Conservation (phyloP, 345 rosid species). For the Arabidopsis thaliana region DNA sequence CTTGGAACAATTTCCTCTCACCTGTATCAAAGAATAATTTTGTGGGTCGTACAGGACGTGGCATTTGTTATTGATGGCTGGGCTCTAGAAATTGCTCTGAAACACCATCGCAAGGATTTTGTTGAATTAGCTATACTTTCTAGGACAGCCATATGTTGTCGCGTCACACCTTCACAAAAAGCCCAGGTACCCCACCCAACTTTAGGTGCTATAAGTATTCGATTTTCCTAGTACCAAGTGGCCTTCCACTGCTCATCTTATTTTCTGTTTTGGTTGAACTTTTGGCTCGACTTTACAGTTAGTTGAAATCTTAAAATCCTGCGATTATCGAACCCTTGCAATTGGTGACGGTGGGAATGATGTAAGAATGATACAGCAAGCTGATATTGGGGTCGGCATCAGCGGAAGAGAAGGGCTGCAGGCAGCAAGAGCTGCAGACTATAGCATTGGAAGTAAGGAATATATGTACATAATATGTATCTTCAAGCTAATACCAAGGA, state of each 20-base stretch:
- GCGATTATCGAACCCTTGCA: slow-evolving; percentile 95
- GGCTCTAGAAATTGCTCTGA: slow-evolving; percentile 96
- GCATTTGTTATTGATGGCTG: slow-evolving; percentile 98
- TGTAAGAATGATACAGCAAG: slow-evolving; percentile 99
- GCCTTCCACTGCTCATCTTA: background rate
- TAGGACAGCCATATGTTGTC: slow-evolving; percentile 98
- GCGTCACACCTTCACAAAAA: slow-evolving; percentile 97
- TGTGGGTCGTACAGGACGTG: slow-evolving; percentile 62
- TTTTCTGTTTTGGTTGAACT: background rate
- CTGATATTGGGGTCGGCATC: slow-evolving; percentile 97
- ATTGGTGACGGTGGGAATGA: slow-evolving; percentile 99
- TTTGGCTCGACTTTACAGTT: slow-evolving; percentile 59
- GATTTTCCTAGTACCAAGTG: slow-evolving; percentile 10
- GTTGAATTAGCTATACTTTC: slow-evolving; percentile 92
- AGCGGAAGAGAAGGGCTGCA: slow-evolving; percentile 99
- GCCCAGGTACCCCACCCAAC: slow-evolving; percentile 70
- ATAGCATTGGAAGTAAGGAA: slow-evolving; percentile 92
- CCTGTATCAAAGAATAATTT: slow-evolving; percentile 10
- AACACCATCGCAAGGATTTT: slow-evolving; percentile 78
- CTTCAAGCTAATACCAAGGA: too few species aligned
- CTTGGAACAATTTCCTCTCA: slow-evolving; percentile 12
- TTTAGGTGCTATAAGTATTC: background rate
- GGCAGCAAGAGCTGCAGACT: slow-evolving; percentile 99
- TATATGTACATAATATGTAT: too few species aligned
- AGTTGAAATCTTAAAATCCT: slow-evolving; percentile 86